Conservation (phyloP, 306 rosid species). For the Malus asiatica region DNA sequence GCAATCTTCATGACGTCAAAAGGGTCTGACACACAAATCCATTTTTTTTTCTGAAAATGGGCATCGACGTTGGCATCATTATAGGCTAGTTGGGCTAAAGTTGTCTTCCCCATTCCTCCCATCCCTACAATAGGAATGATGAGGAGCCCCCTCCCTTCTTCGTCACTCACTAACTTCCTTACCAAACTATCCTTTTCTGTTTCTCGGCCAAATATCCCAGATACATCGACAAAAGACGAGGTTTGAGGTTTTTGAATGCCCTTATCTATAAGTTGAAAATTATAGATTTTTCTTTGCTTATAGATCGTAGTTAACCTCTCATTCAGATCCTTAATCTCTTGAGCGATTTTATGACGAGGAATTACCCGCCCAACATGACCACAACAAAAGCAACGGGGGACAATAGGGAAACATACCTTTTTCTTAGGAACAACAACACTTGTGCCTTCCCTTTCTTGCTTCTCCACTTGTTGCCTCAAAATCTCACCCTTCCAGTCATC, state of each 20-base stretch:
- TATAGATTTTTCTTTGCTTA: neutral
- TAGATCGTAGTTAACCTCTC: neutral
- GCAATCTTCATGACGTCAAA: neutral
- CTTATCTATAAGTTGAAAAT: too few species aligned
- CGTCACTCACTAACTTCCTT: neutral
- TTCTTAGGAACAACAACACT: neutral
- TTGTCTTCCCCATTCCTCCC: neutral
- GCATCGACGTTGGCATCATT: neutral
- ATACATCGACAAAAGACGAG: neutral
- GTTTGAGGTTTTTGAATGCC: too few species aligned
- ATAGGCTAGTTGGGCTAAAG: neutral
- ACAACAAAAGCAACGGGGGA: neutral
- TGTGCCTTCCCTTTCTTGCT: neutral
- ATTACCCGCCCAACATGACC: neutral
- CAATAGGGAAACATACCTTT: neutral
- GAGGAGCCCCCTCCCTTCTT: neutral
- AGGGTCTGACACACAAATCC: neutral
- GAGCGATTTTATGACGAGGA: neutral
- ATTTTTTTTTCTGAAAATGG: too few species aligned
- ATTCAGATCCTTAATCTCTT: too few species aligned
- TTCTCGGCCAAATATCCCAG: neutral
- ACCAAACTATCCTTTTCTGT: neutral
- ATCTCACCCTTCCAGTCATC: neutral
- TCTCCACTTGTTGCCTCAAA: neutral
- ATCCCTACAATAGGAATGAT: neutral